These are phyloP conservation scores for Gastrolobium bilobum DNA, from an alignment of 306 rosid genomes.

Conservation along the genomic window DNA sequence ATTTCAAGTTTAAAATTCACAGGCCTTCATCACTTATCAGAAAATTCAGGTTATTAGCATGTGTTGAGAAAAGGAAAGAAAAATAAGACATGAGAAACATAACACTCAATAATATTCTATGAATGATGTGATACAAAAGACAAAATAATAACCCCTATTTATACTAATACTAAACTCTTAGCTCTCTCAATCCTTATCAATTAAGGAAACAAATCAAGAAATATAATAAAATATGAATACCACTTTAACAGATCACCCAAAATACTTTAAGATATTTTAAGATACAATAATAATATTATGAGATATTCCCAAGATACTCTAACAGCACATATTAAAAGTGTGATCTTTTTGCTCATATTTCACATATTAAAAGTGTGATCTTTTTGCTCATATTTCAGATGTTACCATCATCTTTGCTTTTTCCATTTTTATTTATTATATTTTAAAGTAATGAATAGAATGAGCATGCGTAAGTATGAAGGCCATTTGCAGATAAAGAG, in stretches of 20 bases:
- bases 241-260: no score
- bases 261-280: no score
- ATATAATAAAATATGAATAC: no score
- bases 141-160: no score
- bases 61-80: neutral
- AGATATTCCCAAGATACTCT: no score
- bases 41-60: constrained; percentile 57
- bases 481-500: neutral
- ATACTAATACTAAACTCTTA: no score
- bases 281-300: no score
- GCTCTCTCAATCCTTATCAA: no score
- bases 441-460: neutral
- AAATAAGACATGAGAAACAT: no score
- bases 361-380: neutral
- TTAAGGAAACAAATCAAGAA: no score
- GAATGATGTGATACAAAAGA: no score
- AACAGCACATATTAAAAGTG: neutral
- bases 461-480: neutral
- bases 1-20: constrained; percentile 56
- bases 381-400: constrained; percentile 1
- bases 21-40: constrained; percentile 47
- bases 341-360: constrained; percentile 17
- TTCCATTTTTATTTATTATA: neutral
- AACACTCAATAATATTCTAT: no score
- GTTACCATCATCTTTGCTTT: neutral